A percentile compares a stretch with the other conserved stretches of the same genome.
These are phyloP conservation scores for Agrocybe pediades DNA, from an alignment of 768 basidiomycete genomes.

Conservation along the genomic window DNA sequence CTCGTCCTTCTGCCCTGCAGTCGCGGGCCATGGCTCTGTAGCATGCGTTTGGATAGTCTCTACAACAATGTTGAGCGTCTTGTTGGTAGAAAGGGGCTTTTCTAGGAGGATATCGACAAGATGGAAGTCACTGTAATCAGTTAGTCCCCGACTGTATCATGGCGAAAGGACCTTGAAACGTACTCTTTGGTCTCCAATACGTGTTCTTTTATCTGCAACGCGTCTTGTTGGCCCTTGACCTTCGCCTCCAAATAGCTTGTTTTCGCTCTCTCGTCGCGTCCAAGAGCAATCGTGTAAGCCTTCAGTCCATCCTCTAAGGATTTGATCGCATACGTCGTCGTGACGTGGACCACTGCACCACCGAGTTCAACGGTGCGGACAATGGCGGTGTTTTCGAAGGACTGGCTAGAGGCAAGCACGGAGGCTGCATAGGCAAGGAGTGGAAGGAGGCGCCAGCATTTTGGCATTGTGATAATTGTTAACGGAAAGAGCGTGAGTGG, in stretches of 20 bases:
- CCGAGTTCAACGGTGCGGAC: slow-evolving; percentile 90
- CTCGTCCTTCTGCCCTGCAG: slow-evolving; percentile 72
- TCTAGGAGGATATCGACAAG: slow-evolving; percentile 68
- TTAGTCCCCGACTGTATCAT: not conserved
- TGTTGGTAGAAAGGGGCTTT: slow-evolving; percentile 55
- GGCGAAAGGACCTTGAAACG: slow-evolving; percentile 27
- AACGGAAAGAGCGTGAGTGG: slow-evolving; percentile 5
- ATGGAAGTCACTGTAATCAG: slow-evolving; percentile 39
- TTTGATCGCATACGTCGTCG: slow-evolving; percentile 85
- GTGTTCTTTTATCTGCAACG: slow-evolving; percentile 53
- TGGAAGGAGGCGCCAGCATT: slow-evolving; percentile 48
- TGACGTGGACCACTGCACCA: slow-evolving; percentile 85
- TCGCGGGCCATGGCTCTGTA: slow-evolving; percentile 73
- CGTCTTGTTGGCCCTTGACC: slow-evolving; percentile 66
- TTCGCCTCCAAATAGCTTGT: slow-evolving; percentile 82
- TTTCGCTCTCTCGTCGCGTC: slow-evolving; percentile 58
- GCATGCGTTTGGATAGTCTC: slow-evolving; percentile 80
- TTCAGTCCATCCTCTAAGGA: slow-evolving; percentile 62
- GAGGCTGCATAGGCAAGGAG: slow-evolving; percentile 46
- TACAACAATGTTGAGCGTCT: slow-evolving; percentile 74
- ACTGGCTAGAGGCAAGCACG: slow-evolving; percentile 39
- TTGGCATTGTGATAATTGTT: slow-evolving; percentile 43
- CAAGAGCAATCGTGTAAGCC: slow-evolving; percentile 69
- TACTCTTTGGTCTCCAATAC: slow-evolving; percentile 54
- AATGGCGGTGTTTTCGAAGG: slow-evolving; percentile 88